Evolutionary conservation across 352 stramenopile species (phyloP).

Genomic region (Phytophthora tentaculata): DNA sequence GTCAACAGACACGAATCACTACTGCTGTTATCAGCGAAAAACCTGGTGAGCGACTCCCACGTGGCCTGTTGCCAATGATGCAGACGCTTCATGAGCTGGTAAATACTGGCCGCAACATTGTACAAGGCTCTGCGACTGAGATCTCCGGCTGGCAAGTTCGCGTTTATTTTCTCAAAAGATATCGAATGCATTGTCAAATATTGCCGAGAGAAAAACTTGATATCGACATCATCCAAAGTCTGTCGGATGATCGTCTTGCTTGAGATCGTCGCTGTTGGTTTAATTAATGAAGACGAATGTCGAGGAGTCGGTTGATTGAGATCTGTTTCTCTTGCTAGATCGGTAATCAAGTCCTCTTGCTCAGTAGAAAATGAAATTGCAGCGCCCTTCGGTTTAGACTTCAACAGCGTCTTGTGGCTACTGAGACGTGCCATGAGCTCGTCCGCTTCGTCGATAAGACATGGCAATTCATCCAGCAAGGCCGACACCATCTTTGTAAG

Average conservation of each 20-base stretch:
- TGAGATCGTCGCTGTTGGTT: conserved; percentile 1
- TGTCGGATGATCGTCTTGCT: conserved; percentile 12
- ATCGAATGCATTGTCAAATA: conserved; percentile 45
- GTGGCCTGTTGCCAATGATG: conserved; percentile 67
- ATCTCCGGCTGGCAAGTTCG: conserved; percentile 15
- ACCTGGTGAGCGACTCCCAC: conserved; percentile 55
- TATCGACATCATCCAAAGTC: conserved; percentile 26
- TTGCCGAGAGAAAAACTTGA: conserved; percentile 58
- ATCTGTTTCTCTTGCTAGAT: conserved; percentile 7
- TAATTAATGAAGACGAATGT: conserved; percentile 4
- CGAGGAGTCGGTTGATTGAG: conserved; percentile 7
- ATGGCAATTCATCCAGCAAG: conserved; percentile 69
- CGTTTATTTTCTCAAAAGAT: conserved; percentile 30
- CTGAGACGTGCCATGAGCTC: conserved; percentile 60
- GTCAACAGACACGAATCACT: conserved; percentile 34
- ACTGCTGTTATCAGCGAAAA: conserved; percentile 38
- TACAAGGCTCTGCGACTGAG: conserved; percentile 31
- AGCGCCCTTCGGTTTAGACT: background rate
- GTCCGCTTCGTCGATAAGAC: conserved; percentile 63
- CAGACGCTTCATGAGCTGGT: conserved; percentile 69
- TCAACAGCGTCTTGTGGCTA: conserved; percentile 45
- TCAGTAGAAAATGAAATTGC: background rate
- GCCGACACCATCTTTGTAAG: conserved; percentile 50
- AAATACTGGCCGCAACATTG: conserved; percentile 36
- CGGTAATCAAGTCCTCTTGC: conserved; percentile 5